These are phyloP conservation scores for Alternaria atra DNA, from an alignment of 2,329 filamentous ascomycete species.

Conservation along the genomic window DNA sequence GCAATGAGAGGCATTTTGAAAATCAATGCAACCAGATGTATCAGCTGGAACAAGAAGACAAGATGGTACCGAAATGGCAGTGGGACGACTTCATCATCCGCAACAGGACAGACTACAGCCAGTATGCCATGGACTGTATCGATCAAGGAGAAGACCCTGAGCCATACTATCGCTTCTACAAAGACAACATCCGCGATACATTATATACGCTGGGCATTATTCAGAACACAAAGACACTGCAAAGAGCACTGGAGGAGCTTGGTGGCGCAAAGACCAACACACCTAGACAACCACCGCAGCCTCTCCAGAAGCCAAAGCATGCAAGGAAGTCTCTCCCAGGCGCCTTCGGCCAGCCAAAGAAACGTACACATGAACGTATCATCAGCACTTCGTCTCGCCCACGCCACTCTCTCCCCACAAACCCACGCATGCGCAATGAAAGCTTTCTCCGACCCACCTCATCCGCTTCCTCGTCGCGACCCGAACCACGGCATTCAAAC, in stretches of 20 bases:
- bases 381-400: slow-evolving; percentile 6
- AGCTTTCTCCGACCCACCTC: neutral
- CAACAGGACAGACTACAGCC: slow-evolving; percentile 43
- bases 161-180: slow-evolving; percentile 48
- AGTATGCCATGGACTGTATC: slow-evolving; percentile 34
- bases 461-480: neutral
- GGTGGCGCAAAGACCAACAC: neutral
- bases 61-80: slow-evolving; percentile 48
- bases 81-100: slow-evolving; percentile 54
- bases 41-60: slow-evolving; percentile 39
- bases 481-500: neutral
- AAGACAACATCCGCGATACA: slow-evolving; percentile 40
- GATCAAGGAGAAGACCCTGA: slow-evolving; percentile 34
- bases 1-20: slow-evolving; percentile 43
- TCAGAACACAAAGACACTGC: slow-evolving; percentile 23
- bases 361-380: neutral
- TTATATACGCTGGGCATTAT: slow-evolving; percentile 39
- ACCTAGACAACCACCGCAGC: neutral
- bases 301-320: neutral
- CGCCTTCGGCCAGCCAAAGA: slow-evolving; percentile 10
- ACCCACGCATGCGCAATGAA: neutral
- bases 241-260: slow-evolving; percentile 34
- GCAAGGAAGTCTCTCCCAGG: slow-evolving; percentile 16
- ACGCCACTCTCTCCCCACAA: slow-evolving; percentile 30
- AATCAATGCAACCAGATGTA: slow-evolving; percentile 41